phyloP scores from a whole-genome alignment of 2,329 filamentous ascomycete genomes.

The Diplodia sapinea region DNA sequence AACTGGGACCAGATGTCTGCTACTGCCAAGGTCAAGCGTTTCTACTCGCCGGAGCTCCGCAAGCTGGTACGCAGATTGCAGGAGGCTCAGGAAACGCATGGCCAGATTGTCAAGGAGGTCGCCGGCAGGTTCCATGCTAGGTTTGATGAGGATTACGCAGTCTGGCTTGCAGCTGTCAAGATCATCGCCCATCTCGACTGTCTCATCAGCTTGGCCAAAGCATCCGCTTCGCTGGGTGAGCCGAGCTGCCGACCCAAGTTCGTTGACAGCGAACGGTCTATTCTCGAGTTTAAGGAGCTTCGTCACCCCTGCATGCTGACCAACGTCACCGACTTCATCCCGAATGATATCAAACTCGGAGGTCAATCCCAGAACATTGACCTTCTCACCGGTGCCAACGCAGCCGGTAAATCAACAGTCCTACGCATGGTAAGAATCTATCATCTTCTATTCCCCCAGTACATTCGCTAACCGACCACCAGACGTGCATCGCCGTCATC shows the following conservation, averaged over 20 bases:
- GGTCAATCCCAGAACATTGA: slow-evolving; percentile 83
- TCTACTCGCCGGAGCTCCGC: slow-evolving; percentile 86
- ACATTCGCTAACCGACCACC: slow-evolving; percentile 37
- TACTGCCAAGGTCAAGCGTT: slow-evolving; percentile 86
- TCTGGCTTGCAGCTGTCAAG: slow-evolving; percentile 88
- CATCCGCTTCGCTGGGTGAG: slow-evolving; percentile 80
- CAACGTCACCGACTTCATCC: slow-evolving; percentile 91
- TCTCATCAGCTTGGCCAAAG: slow-evolving; percentile 88
- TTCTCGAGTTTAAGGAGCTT: slow-evolving; percentile 90
- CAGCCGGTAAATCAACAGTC: slow-evolving; percentile 95
- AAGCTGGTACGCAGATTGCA: slow-evolving; percentile 84
- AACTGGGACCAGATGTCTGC: slow-evolving; percentile 97
- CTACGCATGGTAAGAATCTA: slow-evolving; percentile 78
- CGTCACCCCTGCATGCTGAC: slow-evolving; percentile 94
- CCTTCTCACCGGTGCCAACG: slow-evolving; percentile 92
- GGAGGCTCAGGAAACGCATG: slow-evolving; percentile 92
- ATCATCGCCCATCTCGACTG: slow-evolving; percentile 94
- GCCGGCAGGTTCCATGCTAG: slow-evolving; percentile 80
- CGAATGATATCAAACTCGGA: slow-evolving; percentile 88
- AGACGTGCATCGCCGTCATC: slow-evolving; percentile 95
- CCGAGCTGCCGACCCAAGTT: slow-evolving; percentile 91
- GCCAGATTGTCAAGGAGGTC: slow-evolving; percentile 87
- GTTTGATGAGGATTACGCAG: slow-evolving; percentile 84
- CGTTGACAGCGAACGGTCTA: slow-evolving; percentile 80
- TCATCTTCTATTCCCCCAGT: slow-evolving; percentile 9